These are phyloP conservation scores for Candida pseudoviswanathii DNA, from an alignment of 1,139 yeast genomes.

Conservation along the genomic window DNA sequence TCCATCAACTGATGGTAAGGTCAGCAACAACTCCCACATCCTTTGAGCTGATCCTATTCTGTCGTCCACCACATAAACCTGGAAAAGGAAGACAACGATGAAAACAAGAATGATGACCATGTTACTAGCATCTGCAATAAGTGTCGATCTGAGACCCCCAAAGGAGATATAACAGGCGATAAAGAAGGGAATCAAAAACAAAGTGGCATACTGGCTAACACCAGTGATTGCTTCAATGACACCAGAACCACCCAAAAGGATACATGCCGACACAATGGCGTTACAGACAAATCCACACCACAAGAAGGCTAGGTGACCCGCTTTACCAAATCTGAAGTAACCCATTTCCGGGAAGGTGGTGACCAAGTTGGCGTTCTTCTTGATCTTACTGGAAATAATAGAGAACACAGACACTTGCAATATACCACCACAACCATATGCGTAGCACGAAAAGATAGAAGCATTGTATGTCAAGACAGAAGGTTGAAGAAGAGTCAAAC, in stretches of 20 bases:
- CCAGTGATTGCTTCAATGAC: conserved; percentile 40
- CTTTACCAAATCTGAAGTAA: conserved; percentile 35
- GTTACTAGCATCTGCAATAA: conserved; percentile 49
- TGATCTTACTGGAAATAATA: conserved; percentile 38
- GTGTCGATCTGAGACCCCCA: conserved; percentile 51
- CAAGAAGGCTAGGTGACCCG: conserved; percentile 38
- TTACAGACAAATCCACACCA: conserved; percentile 42
- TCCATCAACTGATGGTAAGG: conserved; percentile 40
- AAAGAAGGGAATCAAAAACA: conserved; percentile 36
- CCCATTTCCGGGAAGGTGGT: conserved; percentile 46
- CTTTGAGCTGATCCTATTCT: conserved; percentile 48
- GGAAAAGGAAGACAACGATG: conserved; percentile 43
- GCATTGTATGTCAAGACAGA: conserved; percentile 17
- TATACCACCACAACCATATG: conserved; percentile 32
- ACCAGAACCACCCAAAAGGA: conserved; percentile 41
- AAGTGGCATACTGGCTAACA: conserved; percentile 36
- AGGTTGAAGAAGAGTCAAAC: conserved; percentile 29
- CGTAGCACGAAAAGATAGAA: background rate
- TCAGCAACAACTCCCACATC: conserved; percentile 46
- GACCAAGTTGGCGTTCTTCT: conserved; percentile 38
- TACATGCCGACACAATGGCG: conserved; percentile 38
- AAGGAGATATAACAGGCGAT: conserved; percentile 42
- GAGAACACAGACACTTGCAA: conserved; percentile 40
- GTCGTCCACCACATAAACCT: conserved; percentile 40
- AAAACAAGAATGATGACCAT: conserved; percentile 42